A percentile compares a stretch with the other conserved stretches of the same genome.
Evolutionary conservation across 2,329 filamentous ascomycete species (phyloP).

Genomic region (Fusarium nelsonii): DNA sequence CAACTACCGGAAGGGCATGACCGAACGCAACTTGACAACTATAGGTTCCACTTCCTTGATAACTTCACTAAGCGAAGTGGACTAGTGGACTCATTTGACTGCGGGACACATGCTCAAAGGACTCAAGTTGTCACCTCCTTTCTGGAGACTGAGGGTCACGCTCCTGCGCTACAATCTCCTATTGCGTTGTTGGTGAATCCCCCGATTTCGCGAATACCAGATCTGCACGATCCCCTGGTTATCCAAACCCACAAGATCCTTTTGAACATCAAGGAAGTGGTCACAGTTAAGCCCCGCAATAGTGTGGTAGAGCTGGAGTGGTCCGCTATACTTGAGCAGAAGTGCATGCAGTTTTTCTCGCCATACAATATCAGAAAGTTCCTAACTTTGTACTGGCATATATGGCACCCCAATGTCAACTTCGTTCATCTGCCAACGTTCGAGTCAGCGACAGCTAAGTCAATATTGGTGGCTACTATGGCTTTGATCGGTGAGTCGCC

Average conservation of each 20-base stretch:
- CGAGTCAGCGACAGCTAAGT: neutral
- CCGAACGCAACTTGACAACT: neutral
- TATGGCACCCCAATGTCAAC: constrained; percentile 10
- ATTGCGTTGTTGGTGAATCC: too few species aligned
- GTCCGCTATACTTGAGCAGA: neutral
- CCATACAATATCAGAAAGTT: neutral
- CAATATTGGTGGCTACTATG: neutral
- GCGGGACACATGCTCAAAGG: neutral
- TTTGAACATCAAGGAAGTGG: constrained; percentile 3
- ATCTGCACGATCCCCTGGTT: neutral
- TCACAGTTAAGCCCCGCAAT: neutral
- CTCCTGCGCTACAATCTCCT: rapidly evolving
- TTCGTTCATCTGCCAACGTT: constrained; percentile 2
- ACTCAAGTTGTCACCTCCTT: neutral
- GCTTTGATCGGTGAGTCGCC: neutral
- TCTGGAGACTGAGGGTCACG: rapidly evolving
- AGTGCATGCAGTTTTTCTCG: neutral
- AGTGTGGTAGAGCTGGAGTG: constrained; percentile 1
- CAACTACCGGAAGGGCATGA: neutral
- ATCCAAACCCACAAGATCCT: constrained; percentile 8
- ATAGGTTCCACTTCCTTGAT: constrained; percentile 8
- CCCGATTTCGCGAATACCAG: neutral
- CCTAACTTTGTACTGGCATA: constrained; percentile 3
- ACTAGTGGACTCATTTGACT: neutral
- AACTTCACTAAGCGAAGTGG: neutral